Conservation (phyloP, 108 stramenopile species). For the Nitzschia sp. region DNA sequence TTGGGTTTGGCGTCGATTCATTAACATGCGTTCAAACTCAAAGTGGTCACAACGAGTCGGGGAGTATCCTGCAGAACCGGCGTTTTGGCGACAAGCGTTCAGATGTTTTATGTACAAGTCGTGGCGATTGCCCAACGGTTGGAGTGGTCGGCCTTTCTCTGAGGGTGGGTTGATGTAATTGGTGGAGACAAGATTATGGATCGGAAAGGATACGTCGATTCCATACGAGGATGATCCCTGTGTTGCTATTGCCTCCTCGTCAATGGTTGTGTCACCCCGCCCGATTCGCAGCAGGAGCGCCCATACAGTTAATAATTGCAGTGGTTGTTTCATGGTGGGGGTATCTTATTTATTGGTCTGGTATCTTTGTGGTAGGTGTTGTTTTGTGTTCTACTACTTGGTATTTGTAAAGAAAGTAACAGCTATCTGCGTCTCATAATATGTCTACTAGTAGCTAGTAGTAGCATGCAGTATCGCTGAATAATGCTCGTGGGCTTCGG, state of each 20-base stretch:
- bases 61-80: constrained; percentile 8
- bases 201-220: constrained; percentile 55
- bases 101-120: constrained; percentile 37
- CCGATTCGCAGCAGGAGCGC: neutral
- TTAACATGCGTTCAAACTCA: constrained; percentile 55
- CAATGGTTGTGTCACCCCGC: too few relatives aligned
- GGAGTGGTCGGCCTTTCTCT: constrained; percentile 35
- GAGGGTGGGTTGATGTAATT: constrained; percentile 41
- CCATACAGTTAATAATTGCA: neutral
- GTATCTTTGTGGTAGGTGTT: too few relatives aligned
- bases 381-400: too few relatives aligned
- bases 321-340: neutral
- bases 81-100: constrained; percentile 37
- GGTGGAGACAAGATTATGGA: constrained; percentile 40
- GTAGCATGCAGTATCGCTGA: too few relatives aligned
- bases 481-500: too few relatives aligned
- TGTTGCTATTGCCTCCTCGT: neutral
- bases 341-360: too few relatives aligned
- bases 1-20: constrained; percentile 42
- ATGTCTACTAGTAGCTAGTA: too few relatives aligned
- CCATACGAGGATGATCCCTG: constrained; percentile 28
- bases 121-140: constrained; percentile 47
- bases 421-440: too few relatives aligned
- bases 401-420: too few relatives aligned
- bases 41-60: constrained; percentile 39